These are phyloP conservation scores for Agapanthus africanus DNA, from an alignment of 106 monocot species.

Conservation along the genomic window DNA sequence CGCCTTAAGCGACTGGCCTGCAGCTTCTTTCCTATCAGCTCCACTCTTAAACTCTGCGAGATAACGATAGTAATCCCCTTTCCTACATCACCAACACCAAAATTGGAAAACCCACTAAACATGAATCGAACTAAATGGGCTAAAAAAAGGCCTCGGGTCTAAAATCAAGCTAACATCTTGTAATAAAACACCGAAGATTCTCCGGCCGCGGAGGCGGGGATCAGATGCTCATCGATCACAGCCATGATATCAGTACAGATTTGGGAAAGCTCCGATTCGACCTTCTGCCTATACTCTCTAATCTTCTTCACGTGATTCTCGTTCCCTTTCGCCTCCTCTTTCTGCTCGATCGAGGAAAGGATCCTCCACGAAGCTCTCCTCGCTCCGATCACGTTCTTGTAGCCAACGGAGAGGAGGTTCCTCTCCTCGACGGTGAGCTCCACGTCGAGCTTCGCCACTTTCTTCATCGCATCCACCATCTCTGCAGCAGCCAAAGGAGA, in stretches of 20 bases:
- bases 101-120: no score
- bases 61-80: conserved; percentile 45
- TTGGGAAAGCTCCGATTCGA: conserved; percentile 32
- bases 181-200: conserved; percentile 33
- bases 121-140: no score
- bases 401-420: conserved; percentile 29
- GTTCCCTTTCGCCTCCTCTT: conserved; percentile 36
- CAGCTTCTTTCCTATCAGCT: conserved; percentile 30
- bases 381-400: conserved; percentile 37
- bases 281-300: conserved; percentile 26
- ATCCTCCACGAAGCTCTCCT: conserved; percentile 31
- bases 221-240: conserved; percentile 37
- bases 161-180: conserved; percentile 28
- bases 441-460: conserved; percentile 30
- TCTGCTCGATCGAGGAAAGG: conserved; percentile 33
- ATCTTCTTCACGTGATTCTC: conserved; percentile 23
- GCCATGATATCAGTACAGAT: conserved; percentile 31
- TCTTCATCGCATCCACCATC: conserved; percentile 36
- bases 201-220: conserved; percentile 19
- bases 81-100: conserved; percentile 27
- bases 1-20: conserved; percentile 30
- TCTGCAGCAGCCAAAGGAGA: no score
- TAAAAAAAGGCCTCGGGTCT: neutral
- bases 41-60: conserved; percentile 44
- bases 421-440: conserved; percentile 31